These are phyloP conservation scores for Primulina tabacum DNA, from an alignment of 257 asterid species.

Conservation along the genomic window DNA sequence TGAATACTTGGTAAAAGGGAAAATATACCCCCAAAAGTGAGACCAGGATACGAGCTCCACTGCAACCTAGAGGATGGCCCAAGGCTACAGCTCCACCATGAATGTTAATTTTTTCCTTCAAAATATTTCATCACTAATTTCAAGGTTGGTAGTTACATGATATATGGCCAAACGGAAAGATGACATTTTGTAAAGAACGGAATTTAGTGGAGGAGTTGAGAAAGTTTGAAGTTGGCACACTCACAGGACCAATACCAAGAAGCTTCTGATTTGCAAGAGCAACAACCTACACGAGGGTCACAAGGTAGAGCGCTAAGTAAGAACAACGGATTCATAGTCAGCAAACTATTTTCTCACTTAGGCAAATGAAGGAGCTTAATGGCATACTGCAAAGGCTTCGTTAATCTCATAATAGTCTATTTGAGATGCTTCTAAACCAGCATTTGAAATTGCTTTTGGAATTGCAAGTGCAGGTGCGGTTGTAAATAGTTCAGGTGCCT, in stretches of 20 bases:
- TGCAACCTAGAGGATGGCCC: conserved; percentile 99
- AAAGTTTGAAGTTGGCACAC: conserved; percentile 28
- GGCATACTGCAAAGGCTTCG: conserved; percentile 89
- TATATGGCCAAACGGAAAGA: not conserved
- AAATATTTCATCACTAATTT: conserved; percentile 16
- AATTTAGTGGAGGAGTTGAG: not conserved
- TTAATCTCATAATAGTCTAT: conserved; percentile 90
- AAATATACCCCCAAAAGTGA: conserved; percentile 88
- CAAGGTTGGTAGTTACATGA: conserved; percentile 8
- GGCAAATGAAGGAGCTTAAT: conserved; percentile 17
- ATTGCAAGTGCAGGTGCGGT: conserved; percentile 95
- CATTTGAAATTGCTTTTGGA: conserved; percentile 85
- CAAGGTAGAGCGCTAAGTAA: conserved; percentile 11
- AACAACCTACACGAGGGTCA: conserved; percentile 63
- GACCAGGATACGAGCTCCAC: conserved; percentile 97
- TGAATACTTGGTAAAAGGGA: not conserved
- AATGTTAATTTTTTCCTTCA: conserved; percentile 84
- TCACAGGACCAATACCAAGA: conserved; percentile 64
- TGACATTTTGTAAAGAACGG: not conserved
- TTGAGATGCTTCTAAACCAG: conserved; percentile 80
- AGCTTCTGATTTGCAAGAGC: conserved; percentile 97
- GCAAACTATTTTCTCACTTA: conserved; percentile 8
- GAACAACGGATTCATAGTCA: conserved; percentile 1
- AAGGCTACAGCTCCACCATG: conserved; percentile 97
- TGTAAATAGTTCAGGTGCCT: conserved; percentile 97